Evolutionary conservation across 495 filamentous ascomycete genomes (phyloP), one percentile per base, ranked within the genome.

Genomic region (Aspergillus sclerotioniger): DNA sequence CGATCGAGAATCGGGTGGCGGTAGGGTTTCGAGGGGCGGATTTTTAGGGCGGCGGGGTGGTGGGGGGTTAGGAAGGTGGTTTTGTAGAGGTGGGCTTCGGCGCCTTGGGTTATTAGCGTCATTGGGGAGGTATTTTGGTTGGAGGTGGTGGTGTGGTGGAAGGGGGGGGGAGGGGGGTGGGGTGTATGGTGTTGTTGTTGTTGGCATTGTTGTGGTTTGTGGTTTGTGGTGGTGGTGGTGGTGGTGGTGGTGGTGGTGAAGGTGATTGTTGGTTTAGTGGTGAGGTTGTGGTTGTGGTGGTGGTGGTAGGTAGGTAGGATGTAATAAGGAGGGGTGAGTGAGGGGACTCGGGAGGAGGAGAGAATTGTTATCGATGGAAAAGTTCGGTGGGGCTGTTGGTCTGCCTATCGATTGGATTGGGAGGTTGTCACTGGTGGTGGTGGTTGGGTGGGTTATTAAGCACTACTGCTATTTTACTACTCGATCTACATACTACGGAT

Each of bases 1-100:
- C 83, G 82, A 70, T 98, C 94, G 71, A 98, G 92, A 44, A 79
- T 84, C 17, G 93, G 91, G 70, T 98, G 95, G 0, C 94, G 87
- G 80, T 95, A 98, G 21, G 89, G 82, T 73, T 98, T 98, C 25
- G 88, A 80, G 6, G 95, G 94, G 12, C 94, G 91, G 82, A 95
- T 85, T 76, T 98, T 98, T 57, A 98, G 86, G 0, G 91, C 90
- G 65, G 85, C 89, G 13, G 88, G 84, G 46, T 82, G 81, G 57
- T 73, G 61, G 56, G 90, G 83, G 13, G 79, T 66, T 63, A 96
- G 89, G 76, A 90, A 92, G 62, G 82, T 85, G 8, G 92, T 93
- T 63, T 83, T 83, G 88, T 92, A 98, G 68, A 98, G 81, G 65
- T 92, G 90, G 47, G 89, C 91, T 83, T 98, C 94, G 71, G 94